Conservation (phyloP, 2,329 filamentous ascomycete genomes). For the Penicillium sp. region DNA sequence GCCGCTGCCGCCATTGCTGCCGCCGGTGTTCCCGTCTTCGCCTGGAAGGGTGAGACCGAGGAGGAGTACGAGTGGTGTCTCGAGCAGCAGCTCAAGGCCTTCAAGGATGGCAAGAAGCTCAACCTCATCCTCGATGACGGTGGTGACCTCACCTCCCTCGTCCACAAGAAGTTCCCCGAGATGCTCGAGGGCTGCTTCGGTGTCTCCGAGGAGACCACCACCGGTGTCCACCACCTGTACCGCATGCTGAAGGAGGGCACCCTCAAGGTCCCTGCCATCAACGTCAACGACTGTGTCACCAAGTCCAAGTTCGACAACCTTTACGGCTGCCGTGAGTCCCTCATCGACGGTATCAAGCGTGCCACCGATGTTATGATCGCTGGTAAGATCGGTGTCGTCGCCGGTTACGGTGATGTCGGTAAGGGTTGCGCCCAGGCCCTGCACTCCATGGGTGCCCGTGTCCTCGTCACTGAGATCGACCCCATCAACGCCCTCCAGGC, state of each 20-base stretch:
- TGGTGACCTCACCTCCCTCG: conserved; percentile 92
- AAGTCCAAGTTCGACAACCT: conserved; percentile 99
- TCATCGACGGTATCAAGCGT: conserved; percentile 99
- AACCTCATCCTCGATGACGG: conserved; percentile 99
- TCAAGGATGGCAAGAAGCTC: conserved; percentile 94
- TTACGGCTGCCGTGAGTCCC: conserved; percentile 98
- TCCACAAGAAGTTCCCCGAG: conserved; percentile 98
- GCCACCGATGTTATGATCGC: conserved; percentile 99
- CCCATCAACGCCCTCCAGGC: conserved; percentile 99
- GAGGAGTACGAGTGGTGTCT: conserved; percentile 99
- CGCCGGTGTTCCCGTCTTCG: conserved; percentile 82
- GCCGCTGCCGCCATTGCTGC: conserved; percentile 97
- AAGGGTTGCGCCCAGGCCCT: conserved; percentile 98
- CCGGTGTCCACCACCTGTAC: conserved; percentile 99
- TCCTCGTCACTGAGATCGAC: conserved; percentile 95
- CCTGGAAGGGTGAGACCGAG: conserved; percentile 91
- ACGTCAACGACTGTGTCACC: conserved; percentile 99
- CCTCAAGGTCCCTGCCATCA: conserved; percentile 93
- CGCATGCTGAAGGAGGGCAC: conserved; percentile 89
- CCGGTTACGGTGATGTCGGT: conserved; percentile 97
- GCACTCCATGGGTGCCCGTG: conserved; percentile 94
- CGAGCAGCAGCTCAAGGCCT: conserved; percentile 92
- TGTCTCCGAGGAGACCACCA: conserved; percentile 99
- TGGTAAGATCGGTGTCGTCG: conserved; percentile 96
- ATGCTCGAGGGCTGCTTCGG: conserved; percentile 98